phyloP scores from a whole-genome alignment of 768 basidiomycete genomes.

The Lyophyllum decastes region DNA sequence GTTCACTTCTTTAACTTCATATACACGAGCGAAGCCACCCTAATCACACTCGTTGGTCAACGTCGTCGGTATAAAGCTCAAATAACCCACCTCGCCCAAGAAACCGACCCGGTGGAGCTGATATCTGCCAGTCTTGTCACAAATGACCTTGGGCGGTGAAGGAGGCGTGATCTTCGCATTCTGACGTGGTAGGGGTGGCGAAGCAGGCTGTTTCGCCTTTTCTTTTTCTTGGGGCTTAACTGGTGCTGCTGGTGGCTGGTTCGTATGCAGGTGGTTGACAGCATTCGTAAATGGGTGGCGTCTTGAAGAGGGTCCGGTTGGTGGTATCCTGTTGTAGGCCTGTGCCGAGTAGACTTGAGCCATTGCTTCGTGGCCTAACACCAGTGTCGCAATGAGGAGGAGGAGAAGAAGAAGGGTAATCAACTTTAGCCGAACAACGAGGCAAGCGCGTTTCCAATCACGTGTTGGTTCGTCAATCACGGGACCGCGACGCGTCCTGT shows the following conservation, averaged over 20 bases:
- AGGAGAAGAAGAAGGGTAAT: conserved; percentile 5
- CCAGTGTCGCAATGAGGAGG: conserved; percentile 20
- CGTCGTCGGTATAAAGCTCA: background rate
- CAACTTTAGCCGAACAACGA: conserved; percentile 14
- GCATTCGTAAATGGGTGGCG: conserved; percentile 33
- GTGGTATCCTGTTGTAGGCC: conserved; percentile 30
- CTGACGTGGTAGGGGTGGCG: conserved; percentile 77
- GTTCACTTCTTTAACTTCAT: conserved; percentile 80
- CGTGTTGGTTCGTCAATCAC: conserved; percentile 23
- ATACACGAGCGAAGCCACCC: conserved; percentile 97
- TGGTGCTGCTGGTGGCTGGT: conserved; percentile 29
- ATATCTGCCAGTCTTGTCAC: conserved; percentile 56
- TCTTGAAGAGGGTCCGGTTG: conserved; percentile 24
- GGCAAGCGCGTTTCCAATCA: conserved; percentile 23
- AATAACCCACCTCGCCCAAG: conserved; percentile 77
- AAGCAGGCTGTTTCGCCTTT: conserved; percentile 40
- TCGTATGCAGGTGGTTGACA: conserved; percentile 30
- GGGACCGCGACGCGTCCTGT: conserved; percentile 17
- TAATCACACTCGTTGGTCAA: conserved; percentile 27
- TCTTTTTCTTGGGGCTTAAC: conserved; percentile 41
- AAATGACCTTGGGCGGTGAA: conserved; percentile 77
- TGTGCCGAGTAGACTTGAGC: conserved; percentile 37
- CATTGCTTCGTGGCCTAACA: conserved; percentile 35
- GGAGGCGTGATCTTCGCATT: conserved; percentile 83
- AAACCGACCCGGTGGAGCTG: conserved; percentile 78